Base-by-base conservation (phyloP, 805 yeast species). In the Barnettozyma populi region DNA sequence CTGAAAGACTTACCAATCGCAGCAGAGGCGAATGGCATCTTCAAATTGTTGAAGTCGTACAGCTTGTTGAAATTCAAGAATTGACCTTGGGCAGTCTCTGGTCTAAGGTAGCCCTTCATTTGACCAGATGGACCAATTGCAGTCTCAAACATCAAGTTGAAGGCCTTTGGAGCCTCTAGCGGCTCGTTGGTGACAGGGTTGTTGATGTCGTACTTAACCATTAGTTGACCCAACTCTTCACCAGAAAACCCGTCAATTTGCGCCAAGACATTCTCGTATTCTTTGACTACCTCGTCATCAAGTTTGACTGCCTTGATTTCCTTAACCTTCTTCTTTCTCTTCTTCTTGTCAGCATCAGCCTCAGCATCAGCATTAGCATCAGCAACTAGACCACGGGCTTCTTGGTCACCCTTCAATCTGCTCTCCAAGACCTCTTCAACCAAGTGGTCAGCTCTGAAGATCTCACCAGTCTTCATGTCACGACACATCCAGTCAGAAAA, bases 61-160 rank as follows among this genome's bases (percentile, higher is more conserved):
- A 94, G 77, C 71, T 92, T 95, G 75, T 81, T 80, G 73, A 94
- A 94, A 78, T 94, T 94, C 65, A 94, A 77, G 69, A 94, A 94
- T 74, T 94, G 99, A 64, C 99, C 99, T 76, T 94, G 99, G 23
- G 99, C 99, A 54, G 99, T 94, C 75, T 94, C 99, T 52, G 99
- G 99, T 71, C 99, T 84, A 65, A 94, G 72, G 72, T 79, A 94
- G 57, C 99, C 99, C 75, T 87, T 90, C 67, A 90, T 73, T 66
- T 84, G 89, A 63, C 99, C 99, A 46, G 97, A 87, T 52, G 99
- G 99, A 47, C 99, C 99, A 67, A 94, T 95, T 49, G 96, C 96
- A 50, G 99, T 94, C 72, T 92, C 98, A 66, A 94, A 94, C 99
- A 94, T 94, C 68, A 94, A 80, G 75, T 94, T 94, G 81, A 94